phyloP scores from a whole-genome alignment of 192 early-diverging fungal genomes.

The Podila verticillata region DNA sequence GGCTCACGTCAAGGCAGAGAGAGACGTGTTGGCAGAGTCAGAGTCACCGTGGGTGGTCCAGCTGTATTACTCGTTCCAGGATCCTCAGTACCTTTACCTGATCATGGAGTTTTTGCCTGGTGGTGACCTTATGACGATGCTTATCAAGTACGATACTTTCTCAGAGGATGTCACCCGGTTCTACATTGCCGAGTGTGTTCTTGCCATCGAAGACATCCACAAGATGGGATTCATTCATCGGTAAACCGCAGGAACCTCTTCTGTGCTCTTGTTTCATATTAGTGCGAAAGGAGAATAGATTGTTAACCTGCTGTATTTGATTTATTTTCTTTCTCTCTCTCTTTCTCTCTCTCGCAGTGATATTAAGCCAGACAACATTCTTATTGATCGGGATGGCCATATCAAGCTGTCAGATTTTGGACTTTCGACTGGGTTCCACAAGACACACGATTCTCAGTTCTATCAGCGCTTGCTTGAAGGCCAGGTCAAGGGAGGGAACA shows the following conservation, averaged over 20 bases:
- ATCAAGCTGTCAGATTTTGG: conserved; percentile 99
- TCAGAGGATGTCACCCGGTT: conserved; percentile 97
- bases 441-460: conserved; percentile 97
- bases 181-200: conserved; percentile 97
- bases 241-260: conserved; percentile 36
- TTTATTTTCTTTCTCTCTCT: not conserved
- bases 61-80: conserved; percentile 99
- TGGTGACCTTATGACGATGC: conserved; percentile 99
- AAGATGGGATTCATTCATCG: conserved; percentile 94
- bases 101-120: conserved; percentile 99
- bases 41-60: conserved; percentile 98
- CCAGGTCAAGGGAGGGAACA: conserved; percentile 62
- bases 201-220: conserved; percentile 95
- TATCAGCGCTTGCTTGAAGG: conserved; percentile 86
- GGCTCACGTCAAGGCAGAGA: conserved; percentile 97
- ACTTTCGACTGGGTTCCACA: conserved; percentile 99
- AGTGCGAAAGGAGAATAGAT: not conserved
- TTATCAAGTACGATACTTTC: conserved; percentile 98
- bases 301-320: not conserved
- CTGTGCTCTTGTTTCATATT: not conserved
- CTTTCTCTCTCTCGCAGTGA: conserved; percentile 55
- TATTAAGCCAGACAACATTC: conserved; percentile 88
- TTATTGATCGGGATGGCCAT: conserved; percentile 98
- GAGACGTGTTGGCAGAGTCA: conserved; percentile 97
- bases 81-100: conserved; percentile 91